Evolutionary conservation across 1,139 yeast genomes (phyloP), one percentile per base, ranked within the genome.

Genomic region (Taphrina wiesneri): DNA sequence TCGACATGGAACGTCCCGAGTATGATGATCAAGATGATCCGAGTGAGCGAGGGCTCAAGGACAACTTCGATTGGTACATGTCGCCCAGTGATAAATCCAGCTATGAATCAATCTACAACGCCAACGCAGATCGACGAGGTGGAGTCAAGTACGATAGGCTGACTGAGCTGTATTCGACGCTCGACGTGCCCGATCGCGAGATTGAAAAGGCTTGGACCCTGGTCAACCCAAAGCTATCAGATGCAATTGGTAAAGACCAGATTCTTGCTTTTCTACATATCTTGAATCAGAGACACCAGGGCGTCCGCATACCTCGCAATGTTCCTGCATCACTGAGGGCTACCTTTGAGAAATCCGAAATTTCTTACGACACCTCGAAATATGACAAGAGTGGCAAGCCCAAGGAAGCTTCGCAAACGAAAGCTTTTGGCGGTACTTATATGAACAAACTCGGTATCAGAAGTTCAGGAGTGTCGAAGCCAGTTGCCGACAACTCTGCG

Each of bases 301-400:
- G 97, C 39, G 86, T 87, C 72, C 81, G 95, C 69, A 86, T 93
- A 41, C 99, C 99, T 47, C 81, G 96, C 68, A 87, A 91, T n/a
- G 92, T 93, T 3, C 99, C 99, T n/a, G 89, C 93, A 0, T 85
- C 95, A 7, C 80, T 95, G 70, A 83, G 96, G 65, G 97, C 97
- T 2, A 89, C 97, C 0, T 92, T 92, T 76, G 88, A 90, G 47
- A 91, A 91, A 77, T 91, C 89, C 71, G 83, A 83, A 46, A 96
- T 96, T 7, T 86, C 85, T 69, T 92, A 89, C 41, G 47, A 54
- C 17, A 51, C 64, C 13, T 49, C 57, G 28, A 60, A 60, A 39
- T 65, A 47, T 53, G 61, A 56, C 21, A 41, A 30, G 25, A 17
- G 36, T 46, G 60, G 65, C 13, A 61, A 56, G 13, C 56, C 63